phyloP scores from a whole-genome alignment of 2,329 filamentous ascomycete genomes.

The Teratosphaeria pseudoeucalypti region DNA sequence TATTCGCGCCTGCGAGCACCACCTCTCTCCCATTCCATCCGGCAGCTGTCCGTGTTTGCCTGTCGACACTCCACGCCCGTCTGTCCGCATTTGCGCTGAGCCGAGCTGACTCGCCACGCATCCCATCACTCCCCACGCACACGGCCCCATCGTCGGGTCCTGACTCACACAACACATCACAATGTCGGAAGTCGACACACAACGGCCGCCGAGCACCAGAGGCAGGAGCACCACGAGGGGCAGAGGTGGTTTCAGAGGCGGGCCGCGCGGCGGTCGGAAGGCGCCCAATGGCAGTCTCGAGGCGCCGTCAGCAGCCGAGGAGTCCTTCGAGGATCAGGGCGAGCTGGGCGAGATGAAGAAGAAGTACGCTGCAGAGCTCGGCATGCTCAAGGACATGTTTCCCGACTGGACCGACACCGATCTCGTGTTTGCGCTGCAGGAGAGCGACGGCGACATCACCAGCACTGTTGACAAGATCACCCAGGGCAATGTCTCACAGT shows the following conservation, averaged over 20 bases:
- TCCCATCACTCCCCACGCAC: not conserved
- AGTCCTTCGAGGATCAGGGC: constrained; percentile 67
- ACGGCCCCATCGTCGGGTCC: constrained; percentile 2
- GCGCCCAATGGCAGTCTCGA: constrained; percentile 50
- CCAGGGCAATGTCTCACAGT: constrained; percentile 71
- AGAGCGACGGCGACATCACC: constrained; percentile 67
- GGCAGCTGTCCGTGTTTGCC: not conserved
- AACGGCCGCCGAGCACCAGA: constrained; percentile 65
- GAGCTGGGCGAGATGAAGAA: constrained; percentile 89
- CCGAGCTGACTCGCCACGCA: not conserved
- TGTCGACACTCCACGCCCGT: not conserved
- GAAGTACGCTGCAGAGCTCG: constrained; percentile 70
- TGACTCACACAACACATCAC: constrained; percentile 17
- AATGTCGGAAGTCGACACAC: constrained; percentile 91
- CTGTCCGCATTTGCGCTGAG: not conserved
- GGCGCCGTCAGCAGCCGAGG: constrained; percentile 39
- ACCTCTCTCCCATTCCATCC: not conserved
- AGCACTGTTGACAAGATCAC: constrained; percentile 67
- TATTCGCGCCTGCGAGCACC: not conserved
- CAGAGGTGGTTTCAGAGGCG: constrained; percentile 54
- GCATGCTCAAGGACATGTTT: constrained; percentile 83
- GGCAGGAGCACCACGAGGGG: constrained; percentile 85
- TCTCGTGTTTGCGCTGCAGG: constrained; percentile 82
- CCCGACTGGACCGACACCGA: constrained; percentile 93
- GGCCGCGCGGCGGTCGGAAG: constrained; percentile 32